Percentiles rank a stretch among this genome's conserved stretches.
Conservation (phyloP, 2,329 filamentous ascomycete species). For the Pyrenochaeta sp. region DNA sequence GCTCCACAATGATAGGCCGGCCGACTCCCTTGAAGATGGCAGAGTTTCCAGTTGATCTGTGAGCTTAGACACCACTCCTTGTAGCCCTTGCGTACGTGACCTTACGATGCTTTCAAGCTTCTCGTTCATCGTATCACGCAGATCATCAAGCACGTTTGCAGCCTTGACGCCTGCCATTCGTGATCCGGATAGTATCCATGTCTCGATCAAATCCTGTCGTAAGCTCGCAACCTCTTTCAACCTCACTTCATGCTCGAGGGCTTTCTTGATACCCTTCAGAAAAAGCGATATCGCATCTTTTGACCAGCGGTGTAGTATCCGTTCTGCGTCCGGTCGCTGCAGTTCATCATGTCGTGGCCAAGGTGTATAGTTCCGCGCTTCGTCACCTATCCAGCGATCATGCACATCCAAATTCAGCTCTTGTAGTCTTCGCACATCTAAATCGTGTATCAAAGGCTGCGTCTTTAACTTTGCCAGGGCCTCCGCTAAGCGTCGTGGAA, state of each 20-base stretch:
- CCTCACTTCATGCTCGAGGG: constrained; percentile 67
- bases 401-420: constrained; percentile 80
- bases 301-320: constrained; percentile 52
- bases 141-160: constrained; percentile 70
- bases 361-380: constrained; percentile 84
- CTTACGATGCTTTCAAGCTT: constrained; percentile 72
- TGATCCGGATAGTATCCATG: constrained; percentile 76
- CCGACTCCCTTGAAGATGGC: constrained; percentile 52
- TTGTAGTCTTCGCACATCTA: constrained; percentile 70
- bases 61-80: constrained; percentile 71
- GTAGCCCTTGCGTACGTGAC: constrained; percentile 69
- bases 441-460: constrained; percentile 75
- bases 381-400: constrained; percentile 80
- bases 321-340: constrained; percentile 51
- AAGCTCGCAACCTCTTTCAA: constrained; percentile 75
- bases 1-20: constrained; percentile 72
- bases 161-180: constrained; percentile 73
- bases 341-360: constrained; percentile 84
- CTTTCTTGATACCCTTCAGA: constrained; percentile 68
- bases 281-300: constrained; percentile 50
- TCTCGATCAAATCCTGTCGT: constrained; percentile 73
- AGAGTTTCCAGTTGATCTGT: constrained; percentile 68
- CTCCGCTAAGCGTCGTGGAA: constrained; percentile 76
- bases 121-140: constrained; percentile 74
- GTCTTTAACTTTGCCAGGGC: constrained; percentile 74